A percentile compares a stretch with the other conserved stretches of the same genome.
phyloP scores from a whole-genome alignment of 2,329 filamentous ascomycete genomes.

The Fusarium aywerte region DNA sequence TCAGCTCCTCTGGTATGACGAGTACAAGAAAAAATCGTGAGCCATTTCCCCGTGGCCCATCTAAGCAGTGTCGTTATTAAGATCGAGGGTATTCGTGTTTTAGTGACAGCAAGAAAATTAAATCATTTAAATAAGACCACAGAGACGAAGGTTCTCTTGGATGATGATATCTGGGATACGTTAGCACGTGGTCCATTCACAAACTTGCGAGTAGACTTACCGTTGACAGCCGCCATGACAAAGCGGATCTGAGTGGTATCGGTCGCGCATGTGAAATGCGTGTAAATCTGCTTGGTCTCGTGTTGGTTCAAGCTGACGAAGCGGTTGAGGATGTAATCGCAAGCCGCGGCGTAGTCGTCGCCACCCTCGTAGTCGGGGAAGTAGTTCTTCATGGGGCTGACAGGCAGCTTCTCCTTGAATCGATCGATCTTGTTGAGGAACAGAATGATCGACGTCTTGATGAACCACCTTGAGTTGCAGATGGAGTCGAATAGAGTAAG shows the following conservation, averaged over 20 bases:
- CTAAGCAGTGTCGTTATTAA: conserved; percentile 54
- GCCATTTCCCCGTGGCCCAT: conserved; percentile 54
- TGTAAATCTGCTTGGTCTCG: conserved; percentile 99
- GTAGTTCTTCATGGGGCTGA: conserved; percentile 88
- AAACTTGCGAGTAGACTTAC: conserved; percentile 62
- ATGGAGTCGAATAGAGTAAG: conserved; percentile 88
- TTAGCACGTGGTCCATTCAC: conserved; percentile 53
- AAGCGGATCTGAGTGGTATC: conserved; percentile 99
- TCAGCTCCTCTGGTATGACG: conserved; percentile 46
- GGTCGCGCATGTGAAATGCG: conserved; percentile 98
- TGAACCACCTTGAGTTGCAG: conserved; percentile 90
- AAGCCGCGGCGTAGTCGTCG: conserved; percentile 93
- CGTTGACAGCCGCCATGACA: conserved; percentile 99
- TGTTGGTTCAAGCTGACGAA: conserved; percentile 99
- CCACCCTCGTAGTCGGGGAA: conserved; percentile 95
- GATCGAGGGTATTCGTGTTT: conserved; percentile 57
- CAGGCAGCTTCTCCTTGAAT: conserved; percentile 85
- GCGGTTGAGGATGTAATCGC: conserved; percentile 98
- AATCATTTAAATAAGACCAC: conserved; percentile 86
- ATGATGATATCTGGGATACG: conserved; percentile 89
- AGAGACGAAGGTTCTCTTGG: conserved; percentile 97
- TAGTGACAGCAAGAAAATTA: conserved; percentile 52
- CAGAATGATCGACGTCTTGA: conserved; percentile 87
- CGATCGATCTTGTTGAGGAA: conserved; percentile 93
- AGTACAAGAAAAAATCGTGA: conserved; percentile 53